Evolutionary conservation across 192 early-diverging fungal genomes (phyloP), one percentile per base, ranked within the genome.

Genomic region (Coemansia sp.): DNA sequence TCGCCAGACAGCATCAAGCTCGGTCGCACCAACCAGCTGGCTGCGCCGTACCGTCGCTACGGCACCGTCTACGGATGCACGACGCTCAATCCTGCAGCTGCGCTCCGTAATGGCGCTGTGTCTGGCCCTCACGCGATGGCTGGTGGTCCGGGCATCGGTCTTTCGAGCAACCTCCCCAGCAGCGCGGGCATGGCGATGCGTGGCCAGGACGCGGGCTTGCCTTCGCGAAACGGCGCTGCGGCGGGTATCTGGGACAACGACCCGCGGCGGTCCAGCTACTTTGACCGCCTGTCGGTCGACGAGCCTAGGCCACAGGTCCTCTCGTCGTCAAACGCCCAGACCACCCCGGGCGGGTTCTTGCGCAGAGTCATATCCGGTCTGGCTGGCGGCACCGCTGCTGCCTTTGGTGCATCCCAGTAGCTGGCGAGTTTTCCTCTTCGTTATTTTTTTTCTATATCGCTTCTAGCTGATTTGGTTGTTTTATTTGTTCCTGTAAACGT

Each of bases 51-150:
- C 39, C 79, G 79, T 65, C 74, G 79, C 18, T 72, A 64, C 32
- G 79, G 79, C 52, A 75, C 79, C 6, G 79, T 81, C 34, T 81
- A 81, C 14, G 79, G 79, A 12, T 73, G 72, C 37, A 69, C 79
- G 1, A 59, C 75, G 22, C 64, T 65, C 1, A 71, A 73, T 18
- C 22, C 63, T 7, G 52, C 68, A 17, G 22, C 22, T 28, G 54
- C 22, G n/a, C 18, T 60, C 2, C 52, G 35, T 12, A 17, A 43
- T 45, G 60, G 65, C 36, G 48, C 51, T 3, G 51, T 48, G 7
- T 20, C 32, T 39, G 67, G 45, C 11, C 22, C 35, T 37, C 11
- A 59, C 17, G 22, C 18, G 3, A 48, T 55, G 4, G 45, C 37
- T 20, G 67, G 70, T 38, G 70, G 70, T 28, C 20, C 43, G 4